phyloP scores from a whole-genome alignment of 2,329 filamentous ascomycete genomes.

The Fusarium sp. region DNA sequence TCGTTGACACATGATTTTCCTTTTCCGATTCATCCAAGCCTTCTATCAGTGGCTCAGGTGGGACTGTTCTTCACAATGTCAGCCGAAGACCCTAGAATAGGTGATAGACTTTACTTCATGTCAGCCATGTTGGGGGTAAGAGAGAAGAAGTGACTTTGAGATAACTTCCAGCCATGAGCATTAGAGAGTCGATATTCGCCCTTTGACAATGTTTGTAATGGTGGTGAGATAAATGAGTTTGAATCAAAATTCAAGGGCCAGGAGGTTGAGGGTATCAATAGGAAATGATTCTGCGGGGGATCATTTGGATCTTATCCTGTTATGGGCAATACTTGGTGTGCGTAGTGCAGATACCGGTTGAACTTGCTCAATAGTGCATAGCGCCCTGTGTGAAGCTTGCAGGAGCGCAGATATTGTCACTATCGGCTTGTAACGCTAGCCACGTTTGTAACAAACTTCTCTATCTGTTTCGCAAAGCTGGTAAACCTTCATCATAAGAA shows the following conservation, averaged over 20 bases:
- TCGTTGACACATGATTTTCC: neutral
- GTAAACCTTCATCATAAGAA: rapidly evolving
- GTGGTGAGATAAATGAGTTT: neutral
- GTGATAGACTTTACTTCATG: neutral
- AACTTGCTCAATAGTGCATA: neutral
- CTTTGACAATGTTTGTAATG: no score
- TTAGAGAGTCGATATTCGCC: neutral
- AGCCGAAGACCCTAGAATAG: neutral
- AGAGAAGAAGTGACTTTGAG: rapidly evolving
- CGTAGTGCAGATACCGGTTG: neutral
- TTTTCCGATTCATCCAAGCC: neutral
- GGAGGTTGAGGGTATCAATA: neutral
- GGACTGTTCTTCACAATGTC: neutral
- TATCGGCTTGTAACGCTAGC: neutral
- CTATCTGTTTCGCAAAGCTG: rapidly evolving
- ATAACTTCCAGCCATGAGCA: rapidly evolving
- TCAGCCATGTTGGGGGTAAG: neutral
- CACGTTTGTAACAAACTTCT: rapidly evolving
- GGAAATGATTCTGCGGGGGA: constrained; percentile 15
- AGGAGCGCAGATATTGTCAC: rapidly evolving
- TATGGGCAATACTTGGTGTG: neutral
- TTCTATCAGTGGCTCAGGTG: neutral
- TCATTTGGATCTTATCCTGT: constrained; percentile 2
- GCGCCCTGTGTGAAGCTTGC: neutral
- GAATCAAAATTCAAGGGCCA: neutral